Conservation (phyloP, 208 protist genomes). For the Leishmania gerbilli region DNA sequence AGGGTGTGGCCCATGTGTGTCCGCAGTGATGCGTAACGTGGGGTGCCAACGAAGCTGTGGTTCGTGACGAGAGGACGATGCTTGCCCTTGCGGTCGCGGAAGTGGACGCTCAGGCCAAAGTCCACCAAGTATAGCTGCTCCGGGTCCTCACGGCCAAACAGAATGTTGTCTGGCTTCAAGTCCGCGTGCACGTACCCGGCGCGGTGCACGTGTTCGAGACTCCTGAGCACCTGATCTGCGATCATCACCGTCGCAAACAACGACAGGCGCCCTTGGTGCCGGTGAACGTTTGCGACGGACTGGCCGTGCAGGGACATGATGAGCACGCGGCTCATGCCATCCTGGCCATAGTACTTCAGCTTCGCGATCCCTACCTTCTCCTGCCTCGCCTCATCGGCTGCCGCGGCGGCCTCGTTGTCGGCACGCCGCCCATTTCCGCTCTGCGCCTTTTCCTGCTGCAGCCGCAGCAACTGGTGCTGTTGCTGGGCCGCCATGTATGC, state of each 20-base stretch:
- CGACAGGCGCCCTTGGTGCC: slow-evolving; percentile 86
- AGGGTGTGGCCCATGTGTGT: slow-evolving; percentile 97
- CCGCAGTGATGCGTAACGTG: slow-evolving; percentile 94
- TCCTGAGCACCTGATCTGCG: slow-evolving; percentile 94
- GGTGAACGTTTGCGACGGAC: slow-evolving; percentile 94
- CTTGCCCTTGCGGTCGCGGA: slow-evolving; percentile 53
- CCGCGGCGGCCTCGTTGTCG: neutral
- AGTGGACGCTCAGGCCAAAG: slow-evolving; percentile 75
- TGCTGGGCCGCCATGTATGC: slow-evolving; percentile 6
- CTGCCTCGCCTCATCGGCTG: slow-evolving; percentile 4
- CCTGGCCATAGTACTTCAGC: slow-evolving; percentile 96
- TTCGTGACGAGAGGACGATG: slow-evolving; percentile 78
- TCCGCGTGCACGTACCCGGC: slow-evolving; percentile 84
- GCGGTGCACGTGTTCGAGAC: slow-evolving; percentile 94
- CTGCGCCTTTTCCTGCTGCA: neutral
- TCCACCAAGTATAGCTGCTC: slow-evolving; percentile 81
- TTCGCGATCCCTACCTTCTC: slow-evolving; percentile 81
- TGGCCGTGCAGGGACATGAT: slow-evolving; percentile 98
- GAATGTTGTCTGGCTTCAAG: slow-evolving; percentile 91
- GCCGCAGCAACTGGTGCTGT: neutral
- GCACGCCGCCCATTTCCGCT: neutral
- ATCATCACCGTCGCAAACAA: slow-evolving; percentile 99
- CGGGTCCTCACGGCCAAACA: slow-evolving; percentile 63
- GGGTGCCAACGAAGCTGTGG: slow-evolving; percentile 76
- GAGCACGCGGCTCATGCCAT: slow-evolving; percentile 98